Conservation (phyloP, 495 filamentous ascomycete genomes). For the Chaetomium tenue region DNA sequence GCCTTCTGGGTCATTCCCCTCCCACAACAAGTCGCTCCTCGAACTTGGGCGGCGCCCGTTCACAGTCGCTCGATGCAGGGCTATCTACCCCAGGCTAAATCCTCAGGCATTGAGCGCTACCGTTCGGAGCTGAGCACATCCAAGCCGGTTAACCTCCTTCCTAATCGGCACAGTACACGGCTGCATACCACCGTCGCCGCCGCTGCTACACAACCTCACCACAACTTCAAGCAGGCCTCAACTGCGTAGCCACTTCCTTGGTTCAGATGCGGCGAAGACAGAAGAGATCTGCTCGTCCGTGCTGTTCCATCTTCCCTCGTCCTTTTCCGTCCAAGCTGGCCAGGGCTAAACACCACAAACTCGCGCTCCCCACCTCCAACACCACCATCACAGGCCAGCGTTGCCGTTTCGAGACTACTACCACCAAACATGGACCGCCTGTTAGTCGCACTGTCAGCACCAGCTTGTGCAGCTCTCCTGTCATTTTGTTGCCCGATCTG, state of each 20-base stretch:
- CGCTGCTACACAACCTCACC: constrained; percentile 14
- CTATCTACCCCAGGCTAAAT: constrained; percentile 25
- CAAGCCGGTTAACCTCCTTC: constrained; percentile 19
- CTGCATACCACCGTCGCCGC: constrained; percentile 12
- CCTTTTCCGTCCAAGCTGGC: not conserved
- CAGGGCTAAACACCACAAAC: constrained; percentile 12
- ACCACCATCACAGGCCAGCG: constrained; percentile 21
- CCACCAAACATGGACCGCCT: constrained; percentile 16
- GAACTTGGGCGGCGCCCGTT: not conserved
- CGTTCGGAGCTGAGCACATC: constrained; percentile 23
- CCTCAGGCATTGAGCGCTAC: constrained; percentile 17
- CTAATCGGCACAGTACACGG: constrained; percentile 10
- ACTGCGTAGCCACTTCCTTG: constrained; percentile 12
- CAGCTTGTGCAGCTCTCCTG: constrained; percentile 15
- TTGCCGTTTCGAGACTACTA: constrained; percentile 20
- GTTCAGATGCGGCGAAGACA: constrained; percentile 31
- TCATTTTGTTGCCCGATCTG: constrained; percentile 32
- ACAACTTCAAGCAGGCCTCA: constrained; percentile 2
- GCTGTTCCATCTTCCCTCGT: constrained; percentile 27
- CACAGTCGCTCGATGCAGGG: constrained; percentile 21
- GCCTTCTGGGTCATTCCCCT: not conserved
- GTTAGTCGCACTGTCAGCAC: constrained; percentile 17
- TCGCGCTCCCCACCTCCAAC: constrained; percentile 22
- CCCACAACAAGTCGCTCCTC: not conserved
- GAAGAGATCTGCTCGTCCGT: constrained; percentile 33